These are phyloP conservation scores for Zymoseptoria crescenta DNA, from an alignment of 2,329 filamentous ascomycete species.

Conservation along the genomic window DNA sequence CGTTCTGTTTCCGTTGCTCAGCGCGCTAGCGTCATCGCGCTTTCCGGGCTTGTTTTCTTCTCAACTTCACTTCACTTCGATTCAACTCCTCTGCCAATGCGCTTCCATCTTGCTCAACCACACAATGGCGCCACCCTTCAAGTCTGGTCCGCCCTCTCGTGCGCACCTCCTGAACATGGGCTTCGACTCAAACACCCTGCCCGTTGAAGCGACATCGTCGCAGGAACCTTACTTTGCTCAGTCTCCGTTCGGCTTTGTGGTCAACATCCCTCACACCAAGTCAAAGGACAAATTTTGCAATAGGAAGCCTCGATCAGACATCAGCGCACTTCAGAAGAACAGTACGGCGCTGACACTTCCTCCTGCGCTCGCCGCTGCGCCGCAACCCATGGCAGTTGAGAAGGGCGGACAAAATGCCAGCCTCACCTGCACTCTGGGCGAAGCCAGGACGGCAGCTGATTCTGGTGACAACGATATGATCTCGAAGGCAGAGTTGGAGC, in stretches of 20 bases:
- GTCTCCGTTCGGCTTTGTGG: neutral
- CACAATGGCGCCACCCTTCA: neutral
- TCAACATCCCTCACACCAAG: neutral
- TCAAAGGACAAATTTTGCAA: neutral
- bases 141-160: neutral
- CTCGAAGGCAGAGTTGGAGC: conserved; percentile 10
- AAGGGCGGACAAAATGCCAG: too few relatives aligned
- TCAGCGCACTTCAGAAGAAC: neutral
- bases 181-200: neutral
- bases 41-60: neutral
- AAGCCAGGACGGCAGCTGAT: too few relatives aligned
- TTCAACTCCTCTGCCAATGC: neutral
- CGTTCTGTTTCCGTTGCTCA: neutral
- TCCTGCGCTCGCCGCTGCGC: too few relatives aligned
- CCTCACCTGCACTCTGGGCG: too few relatives aligned
- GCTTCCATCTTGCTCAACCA: neutral
- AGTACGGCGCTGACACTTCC: too few relatives aligned
- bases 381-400: too few relatives aligned
- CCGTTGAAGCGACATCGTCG: neutral
- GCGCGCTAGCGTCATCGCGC: neutral
- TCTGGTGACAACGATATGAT: neutral
- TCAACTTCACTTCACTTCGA: neutral
- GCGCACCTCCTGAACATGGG: neutral
- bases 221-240: neutral
- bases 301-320: neutral